Percentiles rank a stretch among this genome's conserved stretches.
phyloP scores from a whole-genome alignment of 2,329 filamentous ascomycete species.

The Bipolaris zeicola region DNA sequence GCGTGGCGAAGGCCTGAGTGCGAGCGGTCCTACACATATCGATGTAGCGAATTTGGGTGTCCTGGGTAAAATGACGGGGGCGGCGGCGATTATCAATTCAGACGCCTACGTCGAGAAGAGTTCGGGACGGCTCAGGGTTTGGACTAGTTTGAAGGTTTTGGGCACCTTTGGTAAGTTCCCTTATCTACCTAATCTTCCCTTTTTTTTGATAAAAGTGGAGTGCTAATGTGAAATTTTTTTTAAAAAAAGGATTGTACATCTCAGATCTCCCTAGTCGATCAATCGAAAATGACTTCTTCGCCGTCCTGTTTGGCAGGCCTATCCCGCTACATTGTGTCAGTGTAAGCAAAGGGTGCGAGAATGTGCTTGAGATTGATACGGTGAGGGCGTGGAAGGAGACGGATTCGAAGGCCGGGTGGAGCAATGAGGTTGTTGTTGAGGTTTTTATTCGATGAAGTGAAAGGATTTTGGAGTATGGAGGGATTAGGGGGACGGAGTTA shows the following conservation, averaged over 20 bases:
- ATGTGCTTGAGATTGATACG: slow-evolving; percentile 78
- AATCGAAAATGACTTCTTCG: slow-evolving; percentile 71
- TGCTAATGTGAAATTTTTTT: background rate
- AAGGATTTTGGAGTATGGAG: background rate
- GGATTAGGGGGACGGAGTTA: background rate
- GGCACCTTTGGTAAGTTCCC: slow-evolving; percentile 66
- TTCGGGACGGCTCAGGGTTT: slow-evolving; percentile 67
- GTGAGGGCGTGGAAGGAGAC: slow-evolving; percentile 78
- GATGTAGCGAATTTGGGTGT: slow-evolving; percentile 75
- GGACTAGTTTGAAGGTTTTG: slow-evolving; percentile 77
- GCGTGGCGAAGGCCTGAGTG: slow-evolving; percentile 46
- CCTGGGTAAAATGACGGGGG: slow-evolving; percentile 86
- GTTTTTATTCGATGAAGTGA: slow-evolving; percentile 34
- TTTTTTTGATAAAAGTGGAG: background rate
- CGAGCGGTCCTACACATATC: slow-evolving; percentile 46
- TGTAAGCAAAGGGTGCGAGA: slow-evolving; percentile 57
- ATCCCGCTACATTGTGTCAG: slow-evolving; percentile 71
- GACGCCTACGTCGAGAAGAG: slow-evolving; percentile 60
- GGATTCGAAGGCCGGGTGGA: slow-evolving; percentile 72
- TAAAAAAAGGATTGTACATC: slow-evolving; percentile 70
- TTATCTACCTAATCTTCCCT: background rate
- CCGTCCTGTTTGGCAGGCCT: slow-evolving; percentile 72
- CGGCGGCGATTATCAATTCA: slow-evolving; percentile 73
- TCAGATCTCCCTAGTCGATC: slow-evolving; percentile 67
- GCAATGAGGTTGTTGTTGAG: slow-evolving; percentile 60